These are phyloP conservation scores for Pseudovirgaria hyperparasitica DNA, from an alignment of 2,329 filamentous ascomycete genomes.

Conservation along the genomic window DNA sequence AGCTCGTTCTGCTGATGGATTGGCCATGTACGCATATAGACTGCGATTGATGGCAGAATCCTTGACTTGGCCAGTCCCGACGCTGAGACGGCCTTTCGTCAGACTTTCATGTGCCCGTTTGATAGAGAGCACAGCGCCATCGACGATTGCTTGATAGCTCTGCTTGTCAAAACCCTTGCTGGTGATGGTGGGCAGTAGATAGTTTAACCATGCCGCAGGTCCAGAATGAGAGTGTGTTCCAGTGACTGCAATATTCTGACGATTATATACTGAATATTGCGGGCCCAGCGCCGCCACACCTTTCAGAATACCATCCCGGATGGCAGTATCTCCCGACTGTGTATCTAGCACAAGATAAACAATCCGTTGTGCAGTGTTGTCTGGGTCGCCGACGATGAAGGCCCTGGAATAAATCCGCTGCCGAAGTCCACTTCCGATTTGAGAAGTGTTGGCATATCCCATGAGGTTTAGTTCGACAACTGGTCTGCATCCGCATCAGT, in stretches of 20 bases:
- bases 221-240: slow-evolving; percentile 90
- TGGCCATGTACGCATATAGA: slow-evolving; percentile 75
- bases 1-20: slow-evolving; percentile 62
- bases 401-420: slow-evolving; percentile 81
- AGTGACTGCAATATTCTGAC: slow-evolving; percentile 76
- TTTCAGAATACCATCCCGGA: slow-evolving; percentile 76
- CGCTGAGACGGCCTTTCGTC: slow-evolving; percentile 54
- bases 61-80: slow-evolving; percentile 55
- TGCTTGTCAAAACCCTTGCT: slow-evolving; percentile 75
- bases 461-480: slow-evolving; percentile 86
- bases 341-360: slow-evolving; percentile 82
- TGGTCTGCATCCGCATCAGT: slow-evolving; percentile 39
- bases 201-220: slow-evolving; percentile 88
- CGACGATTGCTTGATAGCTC: slow-evolving; percentile 79
- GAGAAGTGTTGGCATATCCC: slow-evolving; percentile 78
- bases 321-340: slow-evolving; percentile 76
- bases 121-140: slow-evolving; percentile 73
- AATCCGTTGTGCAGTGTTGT: slow-evolving; percentile 57
- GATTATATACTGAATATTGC: slow-evolving; percentile 61
- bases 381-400: slow-evolving; percentile 67
- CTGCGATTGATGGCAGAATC: slow-evolving; percentile 84
- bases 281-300: slow-evolving; percentile 55
- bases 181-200: slow-evolving; percentile 82
- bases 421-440: slow-evolving; percentile 70
- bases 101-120: slow-evolving; percentile 64